Conservation (phyloP, 1,139 yeast genomes). For the Suhomyces panamericanus region DNA sequence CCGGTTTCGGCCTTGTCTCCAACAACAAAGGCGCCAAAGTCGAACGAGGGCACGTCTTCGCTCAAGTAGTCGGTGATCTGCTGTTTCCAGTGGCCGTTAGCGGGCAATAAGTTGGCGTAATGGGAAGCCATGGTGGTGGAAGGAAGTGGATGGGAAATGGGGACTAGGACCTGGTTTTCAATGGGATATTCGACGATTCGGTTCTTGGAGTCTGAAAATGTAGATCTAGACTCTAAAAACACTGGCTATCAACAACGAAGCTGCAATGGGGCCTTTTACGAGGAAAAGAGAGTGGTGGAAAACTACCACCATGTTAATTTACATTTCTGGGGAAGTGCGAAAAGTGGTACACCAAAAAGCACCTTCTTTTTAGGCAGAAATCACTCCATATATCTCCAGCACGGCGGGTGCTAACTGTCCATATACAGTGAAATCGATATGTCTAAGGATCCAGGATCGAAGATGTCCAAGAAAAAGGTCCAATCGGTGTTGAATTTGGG, state of each 20-base stretch:
- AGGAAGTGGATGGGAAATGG: neutral
- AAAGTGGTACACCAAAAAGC: no score
- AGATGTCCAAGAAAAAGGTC: slow-evolving; percentile 5
- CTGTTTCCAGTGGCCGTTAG: slow-evolving; percentile 75
- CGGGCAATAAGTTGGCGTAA: slow-evolving; percentile 64
- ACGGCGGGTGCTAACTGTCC: no score
- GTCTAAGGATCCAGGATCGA: neutral
- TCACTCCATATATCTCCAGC: no score
- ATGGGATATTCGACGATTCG: no score
- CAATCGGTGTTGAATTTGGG: slow-evolving; percentile 15
- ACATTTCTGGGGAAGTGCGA: no score
- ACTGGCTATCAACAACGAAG: no score
- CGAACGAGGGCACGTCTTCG: slow-evolving; percentile 93
- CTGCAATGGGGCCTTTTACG: no score
- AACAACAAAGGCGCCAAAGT: slow-evolving; percentile 93
- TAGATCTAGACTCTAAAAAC: no score
- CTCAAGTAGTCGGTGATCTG: slow-evolving; percentile 72
- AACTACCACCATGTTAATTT: no score
- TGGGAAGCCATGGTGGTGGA: slow-evolving; percentile 10
- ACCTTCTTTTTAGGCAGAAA: no score
- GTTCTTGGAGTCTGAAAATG: no score
- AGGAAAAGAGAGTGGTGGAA: no score
- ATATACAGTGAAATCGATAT: neutral
- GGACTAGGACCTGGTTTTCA: neutral
- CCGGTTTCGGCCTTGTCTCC: slow-evolving; percentile 74